Conservation (phyloP, 1,139 yeast genomes). For the Suhomyces yuchorum region DNA sequence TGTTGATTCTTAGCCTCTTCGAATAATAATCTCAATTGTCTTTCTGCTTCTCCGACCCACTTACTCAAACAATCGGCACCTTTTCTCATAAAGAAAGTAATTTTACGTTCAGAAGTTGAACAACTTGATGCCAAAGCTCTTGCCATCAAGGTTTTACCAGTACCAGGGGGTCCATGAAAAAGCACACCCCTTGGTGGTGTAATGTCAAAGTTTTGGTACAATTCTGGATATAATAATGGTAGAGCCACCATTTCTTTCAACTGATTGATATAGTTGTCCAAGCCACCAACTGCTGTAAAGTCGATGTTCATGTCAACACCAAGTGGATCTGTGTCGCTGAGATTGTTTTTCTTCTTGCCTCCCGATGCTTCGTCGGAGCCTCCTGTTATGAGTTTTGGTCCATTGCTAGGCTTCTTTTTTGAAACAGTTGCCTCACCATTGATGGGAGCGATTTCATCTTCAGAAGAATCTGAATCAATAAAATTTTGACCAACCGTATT, state of each 20-base stretch:
- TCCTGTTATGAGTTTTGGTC: constrained; percentile 37
- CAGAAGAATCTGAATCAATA: constrained; percentile 72
- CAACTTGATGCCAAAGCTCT: constrained; percentile 96
- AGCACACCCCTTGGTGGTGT: constrained; percentile 98
- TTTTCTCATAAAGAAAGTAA: constrained; percentile 96
- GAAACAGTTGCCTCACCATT: constrained; percentile 41
- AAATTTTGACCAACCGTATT: constrained; percentile 55
- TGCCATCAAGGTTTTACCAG: constrained; percentile 98
- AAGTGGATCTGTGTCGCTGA: constrained; percentile 93
- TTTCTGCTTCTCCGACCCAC: constrained; percentile 99
- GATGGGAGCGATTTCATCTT: constrained; percentile 53
- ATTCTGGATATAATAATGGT: constrained; percentile 91
- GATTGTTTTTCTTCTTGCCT: constrained; percentile 58
- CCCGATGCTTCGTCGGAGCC: constrained; percentile 30
- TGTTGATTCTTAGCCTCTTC: constrained; percentile 97
- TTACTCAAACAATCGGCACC: constrained; percentile 97
- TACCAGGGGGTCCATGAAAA: constrained; percentile 99
- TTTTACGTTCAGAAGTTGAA: constrained; percentile 76
- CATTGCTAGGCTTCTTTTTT: constrained; percentile 26
- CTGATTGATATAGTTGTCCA: constrained; percentile 86
- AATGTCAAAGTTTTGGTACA: constrained; percentile 84
- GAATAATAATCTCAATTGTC: constrained; percentile 84
- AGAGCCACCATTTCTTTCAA: constrained; percentile 96
- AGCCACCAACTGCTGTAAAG: constrained; percentile 88
- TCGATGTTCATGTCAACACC: constrained; percentile 94